These are phyloP conservation scores for Termitomyces sp. DNA, from an alignment of 768 basidiomycete species.

Conservation along the genomic window DNA sequence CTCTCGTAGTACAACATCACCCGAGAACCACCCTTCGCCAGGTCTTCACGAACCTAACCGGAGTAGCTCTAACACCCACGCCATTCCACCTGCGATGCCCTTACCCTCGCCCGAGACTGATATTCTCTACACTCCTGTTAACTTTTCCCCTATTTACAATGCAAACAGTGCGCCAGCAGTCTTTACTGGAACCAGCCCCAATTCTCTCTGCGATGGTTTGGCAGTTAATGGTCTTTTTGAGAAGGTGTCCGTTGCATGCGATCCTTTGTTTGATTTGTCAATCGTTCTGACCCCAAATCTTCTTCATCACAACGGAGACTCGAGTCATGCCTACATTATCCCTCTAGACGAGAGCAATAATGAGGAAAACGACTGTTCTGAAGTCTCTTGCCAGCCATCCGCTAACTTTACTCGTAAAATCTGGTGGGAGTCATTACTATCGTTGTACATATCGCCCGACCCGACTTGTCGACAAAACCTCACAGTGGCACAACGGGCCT, in stretches of 20 bases:
- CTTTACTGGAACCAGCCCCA: not conserved
- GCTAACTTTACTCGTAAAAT: conserved; percentile 65
- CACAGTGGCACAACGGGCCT: conserved; percentile 41
- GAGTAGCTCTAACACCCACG: conserved; percentile 8
- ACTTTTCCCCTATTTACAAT: conserved; percentile 5
- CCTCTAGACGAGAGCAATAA: conserved; percentile 20
- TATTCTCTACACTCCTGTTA: conserved; percentile 12
- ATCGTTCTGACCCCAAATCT: conserved; percentile 15
- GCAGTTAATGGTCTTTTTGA: not conserved
- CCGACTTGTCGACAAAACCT: conserved; percentile 30
- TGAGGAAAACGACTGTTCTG: conserved; percentile 19
- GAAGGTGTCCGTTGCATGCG: conserved; percentile 6
- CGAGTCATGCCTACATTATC: conserved; percentile 13
- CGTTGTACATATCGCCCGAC: conserved; percentile 44
- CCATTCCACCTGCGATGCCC: conserved; percentile 3
- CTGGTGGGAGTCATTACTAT: conserved; percentile 76
- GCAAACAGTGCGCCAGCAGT: not conserved
- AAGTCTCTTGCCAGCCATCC: conserved; percentile 56
- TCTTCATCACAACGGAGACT: conserved; percentile 1
- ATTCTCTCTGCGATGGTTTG: not conserved
- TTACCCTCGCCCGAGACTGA: conserved; percentile 14
- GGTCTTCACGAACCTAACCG: not conserved
- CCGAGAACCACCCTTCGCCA: conserved; percentile 3
- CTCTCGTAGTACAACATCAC: conserved; percentile 9
- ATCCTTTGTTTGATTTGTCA: conserved; percentile 19